Conservation (phyloP, 2,329 filamentous ascomycete species). For the Dryadomyces sulphureus region DNA sequence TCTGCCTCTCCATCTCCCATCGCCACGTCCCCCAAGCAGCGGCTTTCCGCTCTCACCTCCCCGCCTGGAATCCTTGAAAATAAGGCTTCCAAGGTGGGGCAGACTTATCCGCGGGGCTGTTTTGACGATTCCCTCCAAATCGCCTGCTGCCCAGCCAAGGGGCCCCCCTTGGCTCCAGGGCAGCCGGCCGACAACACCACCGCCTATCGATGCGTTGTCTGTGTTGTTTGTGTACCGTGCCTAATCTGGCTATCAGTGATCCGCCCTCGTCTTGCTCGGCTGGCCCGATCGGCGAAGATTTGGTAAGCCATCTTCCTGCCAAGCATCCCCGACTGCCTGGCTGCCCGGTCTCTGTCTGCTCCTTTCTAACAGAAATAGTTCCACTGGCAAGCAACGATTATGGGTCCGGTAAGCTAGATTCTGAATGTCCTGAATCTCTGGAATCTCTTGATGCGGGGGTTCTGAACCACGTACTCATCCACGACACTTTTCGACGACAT, state of each 20-base stretch:
- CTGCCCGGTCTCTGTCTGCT: background rate
- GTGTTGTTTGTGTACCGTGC: constrained; percentile 7
- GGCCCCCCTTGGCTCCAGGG: no score
- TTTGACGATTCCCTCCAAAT: constrained; percentile 3
- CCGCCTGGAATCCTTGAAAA: constrained; percentile 4
- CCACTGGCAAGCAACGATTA: constrained; percentile 99
- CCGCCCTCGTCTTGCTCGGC: constrained; percentile 98
- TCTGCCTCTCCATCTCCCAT: constrained; percentile 1
- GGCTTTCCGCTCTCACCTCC: background rate
- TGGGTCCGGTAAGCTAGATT: constrained; percentile 75
- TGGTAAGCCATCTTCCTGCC: constrained; percentile 45
- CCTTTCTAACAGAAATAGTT: constrained; percentile 45
- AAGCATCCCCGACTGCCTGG: background rate
- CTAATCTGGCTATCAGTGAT: constrained; percentile 46
- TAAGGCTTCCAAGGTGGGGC: constrained; percentile 12
- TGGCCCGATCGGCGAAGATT: constrained; percentile 88
- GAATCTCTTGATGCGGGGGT: background rate
- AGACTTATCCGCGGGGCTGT: constrained; percentile 1
- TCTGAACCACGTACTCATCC: background rate
- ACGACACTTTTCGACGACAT: background rate
- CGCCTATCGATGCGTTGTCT: background rate
- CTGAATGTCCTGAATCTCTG: background rate
- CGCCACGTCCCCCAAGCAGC: background rate
- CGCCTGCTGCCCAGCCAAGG: background rate
- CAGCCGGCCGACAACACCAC: constrained; percentile 5